These are phyloP conservation scores for Sporothrix protearum DNA, from an alignment of 2,329 filamentous ascomycete genomes.

Conservation along the genomic window DNA sequence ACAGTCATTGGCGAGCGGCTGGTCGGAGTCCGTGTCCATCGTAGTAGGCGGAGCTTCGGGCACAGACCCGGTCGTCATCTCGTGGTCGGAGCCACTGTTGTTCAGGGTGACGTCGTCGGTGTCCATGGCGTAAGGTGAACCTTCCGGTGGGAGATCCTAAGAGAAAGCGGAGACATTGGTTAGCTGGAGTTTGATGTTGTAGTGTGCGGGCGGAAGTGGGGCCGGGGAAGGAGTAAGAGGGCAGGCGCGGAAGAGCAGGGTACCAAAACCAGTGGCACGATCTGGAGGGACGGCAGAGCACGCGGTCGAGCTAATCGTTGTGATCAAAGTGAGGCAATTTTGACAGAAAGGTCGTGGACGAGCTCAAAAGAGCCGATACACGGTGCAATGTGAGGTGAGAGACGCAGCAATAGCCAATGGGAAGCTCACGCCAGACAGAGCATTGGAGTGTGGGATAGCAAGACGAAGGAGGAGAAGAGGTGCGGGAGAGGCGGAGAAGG, in stretches of 20 bases:
- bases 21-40: slow-evolving; percentile 46
- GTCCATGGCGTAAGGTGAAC: slow-evolving; percentile 55
- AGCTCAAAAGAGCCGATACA: not conserved
- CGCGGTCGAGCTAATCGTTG: not conserved
- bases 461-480: not conserved
- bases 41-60: slow-evolving; percentile 50
- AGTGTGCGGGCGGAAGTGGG: not conserved
- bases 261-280: not conserved
- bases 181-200: slow-evolving; percentile 18
- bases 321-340: not conserved
- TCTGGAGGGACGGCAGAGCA: too few relatives aligned
- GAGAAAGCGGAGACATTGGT: slow-evolving; percentile 35
- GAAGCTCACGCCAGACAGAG: not conserved
- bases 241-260: not conserved
- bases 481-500: not conserved
- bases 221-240: not conserved
- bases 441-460: not conserved
- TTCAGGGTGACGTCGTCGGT: slow-evolving; percentile 51
- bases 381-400: not conserved
- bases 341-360: not conserved
- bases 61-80: slow-evolving; percentile 52
- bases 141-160: slow-evolving; percentile 41
- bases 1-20: slow-evolving; percentile 54
- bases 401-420: slow-evolving; percentile 8
- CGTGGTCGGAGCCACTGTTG: slow-evolving; percentile 46